A percentile compares a stretch with the other conserved stretches of the same genome.
Evolutionary conservation across 768 basidiomycete genomes (phyloP).

Genomic region (Serpula lacrymans): DNA sequence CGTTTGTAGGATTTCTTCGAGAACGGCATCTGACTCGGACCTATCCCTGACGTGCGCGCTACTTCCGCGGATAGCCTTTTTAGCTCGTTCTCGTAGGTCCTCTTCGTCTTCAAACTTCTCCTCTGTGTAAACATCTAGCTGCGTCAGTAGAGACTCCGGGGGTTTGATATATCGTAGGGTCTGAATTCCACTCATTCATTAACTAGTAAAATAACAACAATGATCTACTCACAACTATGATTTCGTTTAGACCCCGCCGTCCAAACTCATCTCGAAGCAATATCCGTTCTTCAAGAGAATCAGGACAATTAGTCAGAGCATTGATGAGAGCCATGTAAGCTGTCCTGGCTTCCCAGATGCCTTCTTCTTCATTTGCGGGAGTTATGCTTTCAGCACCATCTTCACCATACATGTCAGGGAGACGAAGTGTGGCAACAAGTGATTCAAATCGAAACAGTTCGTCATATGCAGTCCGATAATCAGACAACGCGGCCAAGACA

Average conservation of each 20-base stretch:
- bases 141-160: constrained; percentile 73
- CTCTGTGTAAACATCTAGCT: constrained; percentile 78
- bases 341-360: constrained; percentile 77
- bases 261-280: constrained; percentile 79
- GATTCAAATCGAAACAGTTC: constrained; percentile 81
- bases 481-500: constrained; percentile 76
- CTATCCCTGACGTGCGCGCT: constrained; percentile 16
- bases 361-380: constrained; percentile 55
- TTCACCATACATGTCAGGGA: constrained; percentile 42
- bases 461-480: constrained; percentile 66
- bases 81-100: constrained; percentile 69
- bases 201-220: background rate
- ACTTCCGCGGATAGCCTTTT: constrained; percentile 28
- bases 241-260: constrained; percentile 79
- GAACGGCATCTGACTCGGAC: constrained; percentile 50
- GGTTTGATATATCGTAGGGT: constrained; percentile 72
- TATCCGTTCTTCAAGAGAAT: constrained; percentile 75
- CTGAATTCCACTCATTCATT: constrained; percentile 33
- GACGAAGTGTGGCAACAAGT: constrained; percentile 59
- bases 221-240: constrained; percentile 64
- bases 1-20: constrained; percentile 59
- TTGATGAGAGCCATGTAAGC: constrained; percentile 78
- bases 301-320: constrained; percentile 71
- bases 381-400: too few species aligned
- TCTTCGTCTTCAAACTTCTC: constrained; percentile 91